phyloP scores from a whole-genome alignment of 2,329 filamentous ascomycete genomes.

The Ophiostoma angusticollis region DNA sequence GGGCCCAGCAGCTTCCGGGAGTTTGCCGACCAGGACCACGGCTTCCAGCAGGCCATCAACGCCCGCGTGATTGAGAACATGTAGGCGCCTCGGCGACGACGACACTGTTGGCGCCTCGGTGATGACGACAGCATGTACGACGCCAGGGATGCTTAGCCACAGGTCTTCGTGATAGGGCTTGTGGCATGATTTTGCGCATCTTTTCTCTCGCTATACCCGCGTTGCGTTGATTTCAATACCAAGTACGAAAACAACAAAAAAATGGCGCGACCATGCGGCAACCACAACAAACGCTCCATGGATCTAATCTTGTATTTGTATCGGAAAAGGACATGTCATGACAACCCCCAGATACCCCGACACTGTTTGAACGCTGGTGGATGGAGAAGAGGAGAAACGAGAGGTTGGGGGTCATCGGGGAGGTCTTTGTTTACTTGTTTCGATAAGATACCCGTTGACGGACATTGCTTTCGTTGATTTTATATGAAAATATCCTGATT shows the following conservation, averaged over 20 bases:
- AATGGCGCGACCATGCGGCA: no score
- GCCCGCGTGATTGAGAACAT: constrained; percentile 77
- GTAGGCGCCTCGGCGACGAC: constrained; percentile 28
- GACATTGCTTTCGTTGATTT: no score
- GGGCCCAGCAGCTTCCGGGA: constrained; percentile 33
- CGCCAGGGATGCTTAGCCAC: constrained; percentile 1
- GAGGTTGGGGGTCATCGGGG: no score
- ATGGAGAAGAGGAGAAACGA: neutral
- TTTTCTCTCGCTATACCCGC: no score
- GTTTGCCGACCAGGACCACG: constrained; percentile 39
- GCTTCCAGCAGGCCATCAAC: constrained; percentile 72
- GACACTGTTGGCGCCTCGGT: neutral
- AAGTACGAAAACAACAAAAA: neutral
- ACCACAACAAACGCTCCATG: constrained; percentile 1
- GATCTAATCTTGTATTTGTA: constrained; percentile 1
- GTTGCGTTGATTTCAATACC: neutral
- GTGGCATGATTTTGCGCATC: no score
- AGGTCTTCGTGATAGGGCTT: no score
- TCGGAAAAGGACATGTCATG: neutral
- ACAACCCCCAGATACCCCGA: constrained; percentile 2
- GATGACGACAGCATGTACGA: constrained; percentile 16
- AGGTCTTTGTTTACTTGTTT: no score
- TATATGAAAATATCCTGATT: no score
- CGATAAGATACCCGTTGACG: no score
- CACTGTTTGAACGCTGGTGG: neutral